A percentile compares a stretch with the other conserved stretches of the same genome.
phyloP scores from a whole-genome alignment of 352 stramenopile genomes.

The Salisapilia sapeloensis region DNA sequence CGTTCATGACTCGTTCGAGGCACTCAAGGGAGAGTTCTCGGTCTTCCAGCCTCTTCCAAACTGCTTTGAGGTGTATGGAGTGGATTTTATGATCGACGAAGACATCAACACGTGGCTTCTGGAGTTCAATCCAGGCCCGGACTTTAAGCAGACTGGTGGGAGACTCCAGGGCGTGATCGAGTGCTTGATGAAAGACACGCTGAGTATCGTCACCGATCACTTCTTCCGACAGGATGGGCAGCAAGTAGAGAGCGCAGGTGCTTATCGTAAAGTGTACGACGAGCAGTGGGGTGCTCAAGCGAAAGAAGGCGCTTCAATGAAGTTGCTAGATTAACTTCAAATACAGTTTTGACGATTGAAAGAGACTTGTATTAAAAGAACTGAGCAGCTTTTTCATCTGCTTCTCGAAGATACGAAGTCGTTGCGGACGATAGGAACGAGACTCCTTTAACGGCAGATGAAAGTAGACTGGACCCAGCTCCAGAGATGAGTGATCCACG shows the following conservation, averaged over 20 bases:
- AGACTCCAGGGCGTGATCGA: constrained; percentile 41
- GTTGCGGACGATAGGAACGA: constrained; percentile 66
- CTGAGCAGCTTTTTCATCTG: no score
- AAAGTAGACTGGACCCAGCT: constrained; percentile 39
- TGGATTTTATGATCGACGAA: constrained; percentile 60
- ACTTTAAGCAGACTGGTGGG: constrained; percentile 59
- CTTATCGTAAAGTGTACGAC: constrained; percentile 35
- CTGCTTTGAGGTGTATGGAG: constrained; percentile 62
- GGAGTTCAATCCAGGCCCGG: constrained; percentile 58
- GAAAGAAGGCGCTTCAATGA: constrained; percentile 29
- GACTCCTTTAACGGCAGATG: constrained; percentile 65
- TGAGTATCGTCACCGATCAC: constrained; percentile 30
- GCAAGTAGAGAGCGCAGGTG: constrained; percentile 8
- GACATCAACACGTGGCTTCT: constrained; percentile 51
- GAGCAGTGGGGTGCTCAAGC: constrained; percentile 29
- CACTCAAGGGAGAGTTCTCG: constrained; percentile 56
- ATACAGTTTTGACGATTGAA: constrained; percentile 1
- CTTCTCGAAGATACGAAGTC: constrained; percentile 36
- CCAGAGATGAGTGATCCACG: constrained; percentile 18
- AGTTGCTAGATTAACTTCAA: constrained; percentile 18
- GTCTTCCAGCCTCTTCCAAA: constrained; percentile 51
- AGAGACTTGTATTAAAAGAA: constrained; percentile 20
- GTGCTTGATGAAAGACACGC: constrained; percentile 35
- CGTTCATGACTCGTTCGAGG: constrained; percentile 40
- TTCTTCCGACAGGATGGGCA: constrained; percentile 17